Conservation (phyloP, 2,329 filamentous ascomycete species). For the Neofusicoccum cordaticola region DNA sequence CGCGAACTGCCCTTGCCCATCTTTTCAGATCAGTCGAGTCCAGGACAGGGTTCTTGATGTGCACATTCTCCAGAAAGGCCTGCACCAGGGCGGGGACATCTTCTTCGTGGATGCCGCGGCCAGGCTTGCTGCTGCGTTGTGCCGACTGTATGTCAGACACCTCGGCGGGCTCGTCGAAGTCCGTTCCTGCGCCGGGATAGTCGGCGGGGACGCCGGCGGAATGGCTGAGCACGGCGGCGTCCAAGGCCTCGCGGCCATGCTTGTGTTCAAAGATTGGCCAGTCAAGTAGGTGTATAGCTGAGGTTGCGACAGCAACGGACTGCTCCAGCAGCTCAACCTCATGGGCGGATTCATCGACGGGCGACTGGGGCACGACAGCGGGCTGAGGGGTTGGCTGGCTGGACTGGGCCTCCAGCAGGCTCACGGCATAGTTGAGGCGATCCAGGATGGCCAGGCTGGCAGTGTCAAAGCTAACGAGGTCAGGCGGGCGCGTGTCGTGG, state of each 20-base stretch:
- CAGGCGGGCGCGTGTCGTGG: not conserved
- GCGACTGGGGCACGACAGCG: too few species aligned
- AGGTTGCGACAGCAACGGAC: not conserved
- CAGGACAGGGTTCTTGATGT: conserved; percentile 36
- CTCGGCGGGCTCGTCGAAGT: not conserved
- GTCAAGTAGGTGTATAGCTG: conserved; percentile 27
- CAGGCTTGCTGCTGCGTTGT: not conserved
- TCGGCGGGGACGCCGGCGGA: conserved; percentile 1
- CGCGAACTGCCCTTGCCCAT: conserved; percentile 24
- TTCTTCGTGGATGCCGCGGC: conserved; percentile 26
- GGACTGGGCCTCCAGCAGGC: conserved; percentile 21
- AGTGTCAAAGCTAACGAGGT: conserved; percentile 32
- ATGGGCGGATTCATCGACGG: conserved; percentile 7
- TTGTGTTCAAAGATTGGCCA: conserved; percentile 32
- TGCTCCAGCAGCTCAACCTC: not conserved
- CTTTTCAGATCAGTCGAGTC: conserved; percentile 25
- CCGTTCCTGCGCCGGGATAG: not conserved
- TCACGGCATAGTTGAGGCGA: conserved; percentile 27
- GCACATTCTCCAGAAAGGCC: conserved; percentile 30
- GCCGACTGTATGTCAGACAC: not conserved
- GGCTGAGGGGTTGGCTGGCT: not conserved
- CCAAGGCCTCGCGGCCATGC: conserved; percentile 21
- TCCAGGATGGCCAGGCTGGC: conserved; percentile 38
- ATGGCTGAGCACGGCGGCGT: conserved; percentile 19
- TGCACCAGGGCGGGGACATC: conserved; percentile 28